Conservation (phyloP, 768 basidiomycete genomes). For the Amanita inopinata region DNA sequence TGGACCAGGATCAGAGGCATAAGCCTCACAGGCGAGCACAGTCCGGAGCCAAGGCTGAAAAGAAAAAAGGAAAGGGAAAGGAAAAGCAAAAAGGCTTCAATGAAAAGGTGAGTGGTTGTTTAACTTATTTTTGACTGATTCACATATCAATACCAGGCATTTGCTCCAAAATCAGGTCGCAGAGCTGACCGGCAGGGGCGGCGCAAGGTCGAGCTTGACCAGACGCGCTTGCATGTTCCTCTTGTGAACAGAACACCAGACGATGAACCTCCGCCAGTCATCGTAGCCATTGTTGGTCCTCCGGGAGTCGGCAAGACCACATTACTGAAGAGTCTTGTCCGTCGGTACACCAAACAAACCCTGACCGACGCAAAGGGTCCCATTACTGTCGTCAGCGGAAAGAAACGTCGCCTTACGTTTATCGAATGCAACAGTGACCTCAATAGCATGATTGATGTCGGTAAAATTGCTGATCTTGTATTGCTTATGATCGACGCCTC, state of each 20-base stretch:
- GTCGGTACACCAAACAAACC: slow-evolving; percentile 90
- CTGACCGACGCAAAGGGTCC: slow-evolving; percentile 86
- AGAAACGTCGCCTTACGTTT: slow-evolving; percentile 88
- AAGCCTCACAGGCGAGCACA: slow-evolving; percentile 74
- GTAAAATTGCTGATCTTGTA: slow-evolving; percentile 92
- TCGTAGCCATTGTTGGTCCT: slow-evolving; percentile 92
- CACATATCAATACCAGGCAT: slow-evolving; percentile 54
- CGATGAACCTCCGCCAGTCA: slow-evolving; percentile 83
- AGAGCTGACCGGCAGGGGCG: slow-evolving; percentile 84
- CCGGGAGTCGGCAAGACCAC: slow-evolving; percentile 97
- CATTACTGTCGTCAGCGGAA: slow-evolving; percentile 89
- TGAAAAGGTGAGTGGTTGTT: slow-evolving; percentile 58
- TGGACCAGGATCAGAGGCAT: slow-evolving; percentile 68
- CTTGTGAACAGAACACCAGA: slow-evolving; percentile 92
- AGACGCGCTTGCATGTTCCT: slow-evolving; percentile 92
- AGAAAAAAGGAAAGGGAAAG: slow-evolving; percentile 66
- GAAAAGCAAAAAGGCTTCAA: slow-evolving; percentile 75
- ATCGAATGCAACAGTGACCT: slow-evolving; percentile 97
- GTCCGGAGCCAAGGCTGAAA: slow-evolving; percentile 64
- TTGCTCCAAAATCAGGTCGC: slow-evolving; percentile 86
- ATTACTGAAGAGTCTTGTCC: slow-evolving; percentile 81
- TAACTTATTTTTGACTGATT: neutral
- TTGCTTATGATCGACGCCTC: slow-evolving; percentile 97
- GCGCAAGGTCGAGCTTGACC: slow-evolving; percentile 86
- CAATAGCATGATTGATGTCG: slow-evolving; percentile 97